These are phyloP conservation scores for Puya raimondii DNA, from an alignment of 176 grass and related monocot genomes.

Conservation along the genomic window DNA sequence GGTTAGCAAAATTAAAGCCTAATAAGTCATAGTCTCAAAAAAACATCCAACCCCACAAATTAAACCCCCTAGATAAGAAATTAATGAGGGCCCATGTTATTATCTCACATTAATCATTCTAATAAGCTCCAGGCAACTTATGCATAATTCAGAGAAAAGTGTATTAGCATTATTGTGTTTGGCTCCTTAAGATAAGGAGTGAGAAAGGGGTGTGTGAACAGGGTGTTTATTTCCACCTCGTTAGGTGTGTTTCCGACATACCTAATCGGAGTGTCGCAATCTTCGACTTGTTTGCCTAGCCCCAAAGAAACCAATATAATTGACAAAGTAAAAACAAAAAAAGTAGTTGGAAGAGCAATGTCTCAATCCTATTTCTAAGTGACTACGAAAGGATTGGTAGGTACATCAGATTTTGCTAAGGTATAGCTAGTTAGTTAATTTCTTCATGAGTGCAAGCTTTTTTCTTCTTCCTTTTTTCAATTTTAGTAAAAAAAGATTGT, in stretches of 20 bases:
- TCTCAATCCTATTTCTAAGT: not conserved
- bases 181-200: not conserved
- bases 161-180: too few relatives aligned
- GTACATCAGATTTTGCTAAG: not conserved
- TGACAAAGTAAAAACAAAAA: slow-evolving; percentile 8
- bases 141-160: too few relatives aligned
- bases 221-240: not conserved
- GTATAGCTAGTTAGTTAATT: too few relatives aligned
- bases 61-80: too few relatives aligned
- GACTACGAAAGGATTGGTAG: not conserved
- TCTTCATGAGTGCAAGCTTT: too few relatives aligned
- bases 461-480: too few relatives aligned
- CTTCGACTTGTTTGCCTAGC: not conserved
- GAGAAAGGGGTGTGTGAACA: not conserved
- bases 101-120: too few relatives aligned
- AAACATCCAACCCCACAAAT: not conserved
- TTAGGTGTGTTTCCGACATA: too few relatives aligned
- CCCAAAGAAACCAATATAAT: not conserved
- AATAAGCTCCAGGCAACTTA: too few relatives aligned
- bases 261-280: not conserved
- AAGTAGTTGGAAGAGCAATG: slow-evolving; percentile 15
- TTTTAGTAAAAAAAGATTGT: too few relatives aligned
- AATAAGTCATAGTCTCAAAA: not conserved
- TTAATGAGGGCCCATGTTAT: too few relatives aligned
- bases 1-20: not conserved